Conservation (phyloP, 2,329 filamentous ascomycete genomes). For the Pochonia chlamydosporia region DNA sequence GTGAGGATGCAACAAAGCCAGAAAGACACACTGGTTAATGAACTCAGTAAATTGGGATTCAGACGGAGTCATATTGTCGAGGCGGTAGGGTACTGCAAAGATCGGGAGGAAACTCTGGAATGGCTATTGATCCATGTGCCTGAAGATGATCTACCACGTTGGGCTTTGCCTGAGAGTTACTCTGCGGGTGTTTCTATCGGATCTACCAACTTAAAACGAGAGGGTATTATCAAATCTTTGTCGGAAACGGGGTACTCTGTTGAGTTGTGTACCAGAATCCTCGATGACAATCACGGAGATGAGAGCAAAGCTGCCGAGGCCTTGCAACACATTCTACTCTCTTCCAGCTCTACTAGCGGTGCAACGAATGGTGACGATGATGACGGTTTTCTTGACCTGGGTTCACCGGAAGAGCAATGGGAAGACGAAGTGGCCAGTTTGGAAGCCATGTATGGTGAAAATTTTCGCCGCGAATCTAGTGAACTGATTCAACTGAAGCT, state of each 20-base stretch:
- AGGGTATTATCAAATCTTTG: constrained; percentile 77
- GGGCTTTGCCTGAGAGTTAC: constrained; percentile 89
- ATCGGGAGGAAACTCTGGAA: constrained; percentile 86
- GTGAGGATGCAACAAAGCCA: constrained; percentile 56
- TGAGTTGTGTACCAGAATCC: constrained; percentile 74
- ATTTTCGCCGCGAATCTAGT: constrained; percentile 55
- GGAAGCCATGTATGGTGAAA: constrained; percentile 78
- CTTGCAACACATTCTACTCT: constrained; percentile 55
- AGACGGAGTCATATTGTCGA: constrained; percentile 86
- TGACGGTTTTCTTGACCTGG: constrained; percentile 41
- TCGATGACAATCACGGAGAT: constrained; percentile 64
- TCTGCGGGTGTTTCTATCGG: constrained; percentile 84
- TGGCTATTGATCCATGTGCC: constrained; percentile 97
- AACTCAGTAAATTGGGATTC: constrained; percentile 76
- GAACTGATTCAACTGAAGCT: constrained; percentile 67
- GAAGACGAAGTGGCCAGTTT: constrained; percentile 78
- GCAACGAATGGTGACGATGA: constrained; percentile 20
- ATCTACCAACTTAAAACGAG: constrained; percentile 71
- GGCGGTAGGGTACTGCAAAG: constrained; percentile 80
- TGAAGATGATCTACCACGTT: constrained; percentile 89
- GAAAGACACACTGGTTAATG: constrained; percentile 58
- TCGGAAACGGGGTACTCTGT: constrained; percentile 76
- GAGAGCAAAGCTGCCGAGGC: constrained; percentile 72
- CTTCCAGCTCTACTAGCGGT: constrained; percentile 12
- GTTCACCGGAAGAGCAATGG: constrained; percentile 63